Conservation (phyloP, 257 asterid genomes). For the Salvia rosmarinus region DNA sequence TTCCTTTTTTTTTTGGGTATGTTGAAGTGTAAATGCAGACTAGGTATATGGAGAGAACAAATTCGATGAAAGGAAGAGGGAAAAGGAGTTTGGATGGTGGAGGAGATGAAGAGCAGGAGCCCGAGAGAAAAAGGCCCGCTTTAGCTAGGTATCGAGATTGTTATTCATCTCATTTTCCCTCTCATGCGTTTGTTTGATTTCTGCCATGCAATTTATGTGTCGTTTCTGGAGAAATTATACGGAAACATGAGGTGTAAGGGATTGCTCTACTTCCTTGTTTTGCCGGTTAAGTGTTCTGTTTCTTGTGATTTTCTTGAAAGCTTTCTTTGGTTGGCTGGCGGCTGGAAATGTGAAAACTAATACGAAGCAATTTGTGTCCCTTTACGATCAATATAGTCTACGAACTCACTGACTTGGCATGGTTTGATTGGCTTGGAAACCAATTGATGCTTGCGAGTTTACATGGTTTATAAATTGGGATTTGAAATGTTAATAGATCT, state of each 20-base stretch:
- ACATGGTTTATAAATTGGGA: not conserved
- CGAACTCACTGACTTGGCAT: not conserved
- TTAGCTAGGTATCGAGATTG: conserved; percentile 47
- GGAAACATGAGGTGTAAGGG: not conserved
- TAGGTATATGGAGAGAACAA: conserved; percentile 79
- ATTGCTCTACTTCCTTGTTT: conserved; percentile 11
- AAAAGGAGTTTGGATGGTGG: conserved; percentile 82
- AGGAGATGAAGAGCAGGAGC: conserved; percentile 68
- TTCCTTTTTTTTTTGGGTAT: conserved; percentile 33
- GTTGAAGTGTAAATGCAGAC: conserved; percentile 72
- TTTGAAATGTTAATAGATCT: not conserved
- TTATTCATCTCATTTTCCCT: not conserved
- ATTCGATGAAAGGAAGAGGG: conserved; percentile 70
- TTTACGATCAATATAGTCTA: not conserved
- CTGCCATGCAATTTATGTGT: not conserved
- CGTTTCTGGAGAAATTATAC: not conserved
- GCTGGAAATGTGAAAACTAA: not conserved
- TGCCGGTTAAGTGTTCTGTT: conserved; percentile 2
- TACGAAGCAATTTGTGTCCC: not conserved
- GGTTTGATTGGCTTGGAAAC: not conserved
- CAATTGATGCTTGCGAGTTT: conserved; percentile 11
- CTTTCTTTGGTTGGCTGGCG: not conserved
- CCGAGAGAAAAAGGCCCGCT: conserved; percentile 54
- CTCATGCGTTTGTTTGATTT: not conserved
- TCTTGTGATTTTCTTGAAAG: not conserved